phyloP scores from a whole-genome alignment of 768 basidiomycete genomes.

The Terana coerulea region DNA sequence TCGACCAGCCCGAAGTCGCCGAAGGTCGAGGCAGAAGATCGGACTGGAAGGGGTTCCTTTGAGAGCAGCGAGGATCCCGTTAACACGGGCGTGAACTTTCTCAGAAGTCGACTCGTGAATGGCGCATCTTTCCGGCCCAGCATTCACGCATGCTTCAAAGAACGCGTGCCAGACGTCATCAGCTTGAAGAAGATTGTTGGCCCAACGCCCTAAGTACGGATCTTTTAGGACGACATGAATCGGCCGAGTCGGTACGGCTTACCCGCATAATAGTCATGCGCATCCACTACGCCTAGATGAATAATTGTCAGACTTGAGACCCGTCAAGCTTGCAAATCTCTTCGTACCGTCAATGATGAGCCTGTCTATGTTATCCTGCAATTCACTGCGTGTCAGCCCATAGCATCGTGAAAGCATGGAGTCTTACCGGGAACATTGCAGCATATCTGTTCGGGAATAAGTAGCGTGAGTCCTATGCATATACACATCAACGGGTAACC shows the following conservation, averaged over 20 bases:
- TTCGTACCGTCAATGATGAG: constrained; percentile 27
- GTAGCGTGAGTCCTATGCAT: not conserved
- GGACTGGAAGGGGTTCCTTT: constrained; percentile 1
- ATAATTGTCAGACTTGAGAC: not conserved
- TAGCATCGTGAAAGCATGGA: no score
- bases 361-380: constrained; percentile 26
- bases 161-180: constrained; percentile 15
- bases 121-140: constrained; percentile 21
- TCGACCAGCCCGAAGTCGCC: constrained; percentile 10
- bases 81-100: constrained; percentile 16
- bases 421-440: constrained; percentile 26
- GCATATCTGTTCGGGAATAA: constrained; percentile 19
- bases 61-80: constrained; percentile 1
- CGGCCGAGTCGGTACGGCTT: no score
- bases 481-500: not conserved
- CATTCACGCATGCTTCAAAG: constrained; percentile 19
- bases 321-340: not conserved
- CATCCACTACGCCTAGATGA: constrained; percentile 24
- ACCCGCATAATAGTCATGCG: constrained; percentile 21
- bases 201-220: constrained; percentile 10
- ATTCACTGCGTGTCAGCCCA: not conserved
- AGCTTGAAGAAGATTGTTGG: constrained; percentile 11
- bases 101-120: constrained; percentile 20
- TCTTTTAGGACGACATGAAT: no score
- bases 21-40: not conserved